Evolutionary conservation across 306 rosid species (phyloP).

Genomic region (Vigna reflexopilosa): DNA sequence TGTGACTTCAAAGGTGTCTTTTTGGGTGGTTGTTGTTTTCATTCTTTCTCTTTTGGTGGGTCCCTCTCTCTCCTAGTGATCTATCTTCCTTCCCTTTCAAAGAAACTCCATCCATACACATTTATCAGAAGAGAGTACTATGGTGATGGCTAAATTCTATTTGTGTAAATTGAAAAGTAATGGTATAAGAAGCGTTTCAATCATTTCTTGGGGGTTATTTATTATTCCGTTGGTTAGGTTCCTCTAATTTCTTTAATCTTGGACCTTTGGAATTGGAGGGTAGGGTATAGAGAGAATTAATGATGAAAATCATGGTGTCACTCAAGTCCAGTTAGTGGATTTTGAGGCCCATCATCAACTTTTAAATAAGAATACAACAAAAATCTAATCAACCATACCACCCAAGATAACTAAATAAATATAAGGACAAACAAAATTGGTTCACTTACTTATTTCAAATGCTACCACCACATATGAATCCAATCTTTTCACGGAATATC

Average conservation of each 20-base stretch:
- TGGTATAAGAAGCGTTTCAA: conserved; percentile 41
- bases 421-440: neutral
- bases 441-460: neutral
- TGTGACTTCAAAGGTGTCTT: neutral
- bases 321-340: conserved; percentile 40
- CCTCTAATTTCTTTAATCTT: conserved; percentile 14
- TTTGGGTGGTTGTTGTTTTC: conserved; percentile 45
- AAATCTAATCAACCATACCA: neutral
- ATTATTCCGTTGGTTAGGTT: neutral
- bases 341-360: conserved; percentile 43
- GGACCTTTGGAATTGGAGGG: conserved; percentile 36
- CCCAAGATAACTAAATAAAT: neutral
- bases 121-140: neutral
- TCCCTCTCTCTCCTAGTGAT: conserved; percentile 12
- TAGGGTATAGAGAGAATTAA: conserved; percentile 12
- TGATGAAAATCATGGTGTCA: conserved; percentile 19
- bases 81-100: conserved; percentile 26
- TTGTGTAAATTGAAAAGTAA: neutral
- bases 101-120: neutral
- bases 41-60: conserved; percentile 46
- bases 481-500: neutral
- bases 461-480: neutral
- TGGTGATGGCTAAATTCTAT: neutral
- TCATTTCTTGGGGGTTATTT: conserved; percentile 10
- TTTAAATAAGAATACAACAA: neutral